Evolutionary conservation across 2,329 filamentous ascomycete species (phyloP).

Genomic region (Aspergillus ibericus): DNA sequence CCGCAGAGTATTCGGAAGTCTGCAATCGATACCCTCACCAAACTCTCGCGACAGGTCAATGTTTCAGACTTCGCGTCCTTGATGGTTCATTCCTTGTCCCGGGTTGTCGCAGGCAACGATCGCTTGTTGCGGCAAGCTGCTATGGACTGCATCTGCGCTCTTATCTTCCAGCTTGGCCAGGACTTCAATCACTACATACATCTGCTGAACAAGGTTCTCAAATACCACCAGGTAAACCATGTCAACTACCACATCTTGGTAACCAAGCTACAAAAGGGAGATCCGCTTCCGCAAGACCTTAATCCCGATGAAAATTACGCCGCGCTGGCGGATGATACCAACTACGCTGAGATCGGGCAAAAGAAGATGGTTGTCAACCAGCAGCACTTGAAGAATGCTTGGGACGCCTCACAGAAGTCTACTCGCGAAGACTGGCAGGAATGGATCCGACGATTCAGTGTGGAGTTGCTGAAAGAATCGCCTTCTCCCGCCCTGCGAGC

Average conservation of each 20-base stretch:
- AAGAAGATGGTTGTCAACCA: constrained; percentile 98
- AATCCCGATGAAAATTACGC: constrained; percentile 81
- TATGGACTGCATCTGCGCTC: constrained; percentile 87
- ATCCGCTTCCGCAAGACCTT: constrained; percentile 90
- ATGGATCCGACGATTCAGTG: constrained; percentile 95
- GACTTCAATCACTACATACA: constrained; percentile 94
- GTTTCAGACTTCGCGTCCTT: constrained; percentile 95
- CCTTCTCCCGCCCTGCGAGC: constrained; percentile 93
- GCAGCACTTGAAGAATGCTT: constrained; percentile 93
- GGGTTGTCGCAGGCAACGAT: constrained; percentile 75
- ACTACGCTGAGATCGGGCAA: constrained; percentile 77
- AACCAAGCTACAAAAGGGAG: constrained; percentile 89
- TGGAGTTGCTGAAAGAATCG: constrained; percentile 90
- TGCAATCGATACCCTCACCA: constrained; percentile 92
- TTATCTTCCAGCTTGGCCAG: constrained; percentile 93
- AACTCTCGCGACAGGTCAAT: constrained; percentile 93
- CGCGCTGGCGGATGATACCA: constrained; percentile 74
- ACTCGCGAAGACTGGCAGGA: constrained; percentile 99
- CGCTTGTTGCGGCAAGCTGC: constrained; percentile 74
- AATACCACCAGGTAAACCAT: constrained; percentile 77
- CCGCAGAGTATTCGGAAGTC: constrained; percentile 77
- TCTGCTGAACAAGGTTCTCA: constrained; percentile 84
- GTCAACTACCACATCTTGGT: constrained; percentile 90
- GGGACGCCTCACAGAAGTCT: constrained; percentile 95
- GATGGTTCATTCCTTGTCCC: constrained; percentile 89